Evolutionary conservation across 495 filamentous ascomycete species (phyloP), one percentile per base, ranked within the genome.

Genomic region (Lichina pygmaea): DNA sequence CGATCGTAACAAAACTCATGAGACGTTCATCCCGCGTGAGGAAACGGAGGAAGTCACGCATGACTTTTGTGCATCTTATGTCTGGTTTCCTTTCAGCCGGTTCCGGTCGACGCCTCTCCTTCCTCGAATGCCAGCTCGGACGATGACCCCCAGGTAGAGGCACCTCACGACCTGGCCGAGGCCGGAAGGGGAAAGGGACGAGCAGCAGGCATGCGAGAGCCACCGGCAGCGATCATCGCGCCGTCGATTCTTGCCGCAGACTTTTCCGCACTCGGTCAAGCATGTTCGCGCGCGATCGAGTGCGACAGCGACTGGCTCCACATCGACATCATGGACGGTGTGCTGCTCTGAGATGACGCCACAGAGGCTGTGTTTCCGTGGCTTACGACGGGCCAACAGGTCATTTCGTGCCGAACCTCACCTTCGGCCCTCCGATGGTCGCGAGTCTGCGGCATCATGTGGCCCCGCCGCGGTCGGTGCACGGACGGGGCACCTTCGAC

Each of bases 381-480:
- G 24, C 24, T 24, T 4, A 24, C 24, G 24, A 24, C 24, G 24
- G 24, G 2, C 24, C 1, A 24, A 11, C 5, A 39, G 36, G 91
- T 46, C 89, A 97, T 60, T 97, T 97, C 56, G 89, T 97, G 8
- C 89, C 89, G 5, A 97, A 97, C 62, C 84, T 97, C 58, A 95
- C 89, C 44, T 92, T 94, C 58, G 89, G 89, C 40, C 76, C 79
- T 12, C 89, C 89, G 7, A 84, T 95, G 16, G 89, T 97, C 8
- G 84, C 78, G 46, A 91, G 84, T 63, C 89, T 97, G 46, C 77
- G 89, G 36, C 67, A 70, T 37, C 77, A 91, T 53, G 84, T 97
- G 46, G 73, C 76, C 40, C 64, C 68, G 24, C 77, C 70, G 3
- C 57, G 53, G 39, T 50, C 60, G 48, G 61, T 64, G 34, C 60